Conservation (phyloP, 169 alveolate species). For the Neospora caninum region DNA sequence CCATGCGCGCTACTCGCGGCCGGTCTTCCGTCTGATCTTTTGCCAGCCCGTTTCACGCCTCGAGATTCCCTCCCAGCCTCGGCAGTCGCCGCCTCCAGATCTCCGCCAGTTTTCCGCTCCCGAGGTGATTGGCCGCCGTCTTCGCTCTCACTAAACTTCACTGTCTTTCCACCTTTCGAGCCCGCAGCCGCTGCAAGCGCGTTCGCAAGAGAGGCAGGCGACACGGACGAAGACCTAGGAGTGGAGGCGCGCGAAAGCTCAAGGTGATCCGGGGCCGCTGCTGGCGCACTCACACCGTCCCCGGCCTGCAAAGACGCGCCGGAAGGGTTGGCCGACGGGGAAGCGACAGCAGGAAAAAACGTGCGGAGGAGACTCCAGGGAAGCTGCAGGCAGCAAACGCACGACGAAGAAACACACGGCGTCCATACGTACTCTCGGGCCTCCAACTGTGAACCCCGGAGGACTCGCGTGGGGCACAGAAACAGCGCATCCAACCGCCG, state of each 20-base stretch:
- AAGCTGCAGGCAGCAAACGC: not conserved
- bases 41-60: not conserved
- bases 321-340: not conserved
- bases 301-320: not conserved
- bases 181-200: not conserved
- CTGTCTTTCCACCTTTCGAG: not conserved
- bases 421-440: not conserved
- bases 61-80: not conserved
- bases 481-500: too few relatives aligned
- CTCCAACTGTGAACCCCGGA: too few relatives aligned
- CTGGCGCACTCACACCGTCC: not conserved
- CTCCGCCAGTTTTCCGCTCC: not conserved
- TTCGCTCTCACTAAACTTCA: not conserved
- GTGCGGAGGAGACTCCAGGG: not conserved
- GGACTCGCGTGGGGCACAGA: too few relatives aligned
- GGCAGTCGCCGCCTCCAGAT: not conserved
- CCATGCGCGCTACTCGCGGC: not conserved
- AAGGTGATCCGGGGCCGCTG: not conserved
- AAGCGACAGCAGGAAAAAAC: not conserved
- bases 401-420: not conserved
- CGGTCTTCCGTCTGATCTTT: not conserved
- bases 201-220: not conserved
- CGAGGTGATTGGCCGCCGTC: not conserved
- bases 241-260: not conserved
- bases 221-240: not conserved